Evolutionary conservation across 1,284 basidiomycete genomes (phyloP).

Genomic region (Trichosporon ovoides): DNA sequence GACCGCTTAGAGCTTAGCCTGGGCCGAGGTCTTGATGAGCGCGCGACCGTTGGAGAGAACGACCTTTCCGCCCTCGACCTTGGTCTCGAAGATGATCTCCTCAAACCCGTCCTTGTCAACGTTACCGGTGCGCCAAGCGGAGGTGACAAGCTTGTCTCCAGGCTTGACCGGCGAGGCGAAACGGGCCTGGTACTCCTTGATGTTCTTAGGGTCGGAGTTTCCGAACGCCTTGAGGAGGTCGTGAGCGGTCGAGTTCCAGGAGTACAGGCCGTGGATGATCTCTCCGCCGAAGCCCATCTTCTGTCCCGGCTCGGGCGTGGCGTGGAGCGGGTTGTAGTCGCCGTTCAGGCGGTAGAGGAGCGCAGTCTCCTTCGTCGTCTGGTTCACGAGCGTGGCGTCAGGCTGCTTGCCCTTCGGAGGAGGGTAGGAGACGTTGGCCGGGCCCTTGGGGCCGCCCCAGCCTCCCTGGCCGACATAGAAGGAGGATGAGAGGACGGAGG

Average conservation of each 20-base stretch:
- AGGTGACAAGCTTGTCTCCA: slow-evolving; percentile 20
- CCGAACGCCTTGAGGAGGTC: slow-evolving; percentile 17
- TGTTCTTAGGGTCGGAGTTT: slow-evolving; percentile 16
- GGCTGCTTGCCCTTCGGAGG: slow-evolving; percentile 11
- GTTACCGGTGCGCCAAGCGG: slow-evolving; percentile 15
- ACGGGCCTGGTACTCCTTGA: slow-evolving; percentile 21
- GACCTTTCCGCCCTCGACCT: slow-evolving; percentile 18
- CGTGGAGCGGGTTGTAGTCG: slow-evolving; percentile 25
- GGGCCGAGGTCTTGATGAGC: slow-evolving; percentile 11
- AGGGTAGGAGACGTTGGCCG: slow-evolving; percentile 10
- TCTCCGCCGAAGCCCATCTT: slow-evolving; percentile 24
- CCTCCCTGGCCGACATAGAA: slow-evolving; percentile 22
- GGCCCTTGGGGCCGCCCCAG: slow-evolving; percentile 23
- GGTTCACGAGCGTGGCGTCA: slow-evolving; percentile 11
- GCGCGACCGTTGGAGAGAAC: slow-evolving; percentile 19
- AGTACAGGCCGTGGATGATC: slow-evolving; percentile 24
- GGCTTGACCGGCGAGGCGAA: slow-evolving; percentile 20
- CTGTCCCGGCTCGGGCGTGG: slow-evolving; percentile 16
- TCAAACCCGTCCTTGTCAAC: slow-evolving; percentile 21
- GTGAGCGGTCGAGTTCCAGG: slow-evolving; percentile 22
- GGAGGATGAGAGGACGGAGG: slow-evolving; percentile 8
- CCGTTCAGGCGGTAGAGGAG: slow-evolving; percentile 23
- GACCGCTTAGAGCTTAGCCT: slow-evolving; percentile 14
- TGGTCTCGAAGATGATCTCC: slow-evolving; percentile 19
- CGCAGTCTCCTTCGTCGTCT: slow-evolving; percentile 16